A percentile compares a stretch with the other conserved stretches of the same genome.
phyloP scores from a whole-genome alignment of 768 basidiomycete genomes.

The Pholiota microspora region DNA sequence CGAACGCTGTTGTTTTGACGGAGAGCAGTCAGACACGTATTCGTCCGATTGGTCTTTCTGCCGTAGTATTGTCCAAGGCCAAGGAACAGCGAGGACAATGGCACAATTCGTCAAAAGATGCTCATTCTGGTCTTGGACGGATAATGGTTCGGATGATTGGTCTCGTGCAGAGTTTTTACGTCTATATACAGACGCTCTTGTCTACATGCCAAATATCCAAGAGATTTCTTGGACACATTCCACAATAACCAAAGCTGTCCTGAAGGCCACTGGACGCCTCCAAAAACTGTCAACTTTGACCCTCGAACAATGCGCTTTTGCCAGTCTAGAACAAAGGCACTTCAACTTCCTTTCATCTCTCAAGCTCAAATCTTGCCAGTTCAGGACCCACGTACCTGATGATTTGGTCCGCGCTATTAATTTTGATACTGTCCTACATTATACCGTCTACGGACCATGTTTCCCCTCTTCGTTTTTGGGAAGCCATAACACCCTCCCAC shows the following conservation, averaged over 20 bases:
- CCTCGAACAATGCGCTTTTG: not conserved
- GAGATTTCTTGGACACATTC: constrained; percentile 8
- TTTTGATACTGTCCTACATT: not conserved
- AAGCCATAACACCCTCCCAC: not conserved
- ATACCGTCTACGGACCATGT: not conserved
- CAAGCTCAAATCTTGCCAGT: not conserved
- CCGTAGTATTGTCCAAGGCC: constrained; percentile 8
- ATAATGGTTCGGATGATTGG: not conserved
- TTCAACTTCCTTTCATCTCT: not conserved
- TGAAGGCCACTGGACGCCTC: constrained; percentile 6
- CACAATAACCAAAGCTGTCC: constrained; percentile 11
- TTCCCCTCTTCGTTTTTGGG: not conserved
- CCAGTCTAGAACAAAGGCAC: not conserved
- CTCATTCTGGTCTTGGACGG: not conserved
- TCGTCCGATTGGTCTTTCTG: constrained; percentile 1
- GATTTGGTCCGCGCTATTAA: not conserved
- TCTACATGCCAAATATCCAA: constrained; percentile 13
- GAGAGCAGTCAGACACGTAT: not conserved
- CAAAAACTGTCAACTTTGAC: constrained; percentile 6
- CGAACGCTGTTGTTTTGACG: constrained; percentile 26
- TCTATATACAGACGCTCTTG: constrained; percentile 15
- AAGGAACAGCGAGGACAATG: not conserved
- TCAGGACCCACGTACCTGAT: not conserved
- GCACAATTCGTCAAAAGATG: constrained; percentile 11
- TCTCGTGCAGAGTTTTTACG: constrained; percentile 1